Conservation (phyloP, 495 filamentous ascomycete species). For the Neurospora sp. region DNA sequence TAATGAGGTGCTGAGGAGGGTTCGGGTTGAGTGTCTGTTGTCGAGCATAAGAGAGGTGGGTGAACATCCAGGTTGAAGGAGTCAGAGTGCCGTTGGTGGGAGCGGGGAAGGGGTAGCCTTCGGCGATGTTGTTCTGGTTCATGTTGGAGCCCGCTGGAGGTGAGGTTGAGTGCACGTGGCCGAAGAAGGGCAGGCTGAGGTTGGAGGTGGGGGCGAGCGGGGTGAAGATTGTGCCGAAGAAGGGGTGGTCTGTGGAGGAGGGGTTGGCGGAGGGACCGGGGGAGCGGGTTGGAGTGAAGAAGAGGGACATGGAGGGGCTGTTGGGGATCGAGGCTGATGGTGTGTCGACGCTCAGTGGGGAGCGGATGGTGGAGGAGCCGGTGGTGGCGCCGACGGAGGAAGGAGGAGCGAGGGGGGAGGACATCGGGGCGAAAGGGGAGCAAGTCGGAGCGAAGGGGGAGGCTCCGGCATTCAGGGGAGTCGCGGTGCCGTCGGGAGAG, state of each 20-base stretch:
- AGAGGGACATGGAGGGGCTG: neutral
- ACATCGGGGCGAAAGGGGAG: neutral
- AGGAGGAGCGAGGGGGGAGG: neutral
- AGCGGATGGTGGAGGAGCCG: neutral
- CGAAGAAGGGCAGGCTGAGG: neutral
- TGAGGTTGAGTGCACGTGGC: neutral
- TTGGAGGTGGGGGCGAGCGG: neutral
- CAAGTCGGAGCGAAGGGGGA: neutral
- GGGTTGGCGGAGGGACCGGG: neutral
- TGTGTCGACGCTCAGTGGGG: neutral
- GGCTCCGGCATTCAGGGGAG: neutral
- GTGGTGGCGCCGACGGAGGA: neutral
- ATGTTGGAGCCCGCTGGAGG: neutral
- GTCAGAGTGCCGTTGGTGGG: neutral
- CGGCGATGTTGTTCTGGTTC: neutral
- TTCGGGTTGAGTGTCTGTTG: neutral
- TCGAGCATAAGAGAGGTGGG: neutral
- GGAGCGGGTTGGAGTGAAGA: neutral
- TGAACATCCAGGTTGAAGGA: neutral
- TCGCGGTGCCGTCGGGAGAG: neutral
- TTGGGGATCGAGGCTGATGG: neutral
- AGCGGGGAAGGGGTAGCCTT: neutral
- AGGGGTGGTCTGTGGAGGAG: neutral
- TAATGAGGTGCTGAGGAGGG: neutral
- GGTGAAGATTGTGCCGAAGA: neutral